Base-by-base conservation (phyloP, 2,329 filamentous ascomycete species). In the Neopestalotiopsis clavispora region DNA sequence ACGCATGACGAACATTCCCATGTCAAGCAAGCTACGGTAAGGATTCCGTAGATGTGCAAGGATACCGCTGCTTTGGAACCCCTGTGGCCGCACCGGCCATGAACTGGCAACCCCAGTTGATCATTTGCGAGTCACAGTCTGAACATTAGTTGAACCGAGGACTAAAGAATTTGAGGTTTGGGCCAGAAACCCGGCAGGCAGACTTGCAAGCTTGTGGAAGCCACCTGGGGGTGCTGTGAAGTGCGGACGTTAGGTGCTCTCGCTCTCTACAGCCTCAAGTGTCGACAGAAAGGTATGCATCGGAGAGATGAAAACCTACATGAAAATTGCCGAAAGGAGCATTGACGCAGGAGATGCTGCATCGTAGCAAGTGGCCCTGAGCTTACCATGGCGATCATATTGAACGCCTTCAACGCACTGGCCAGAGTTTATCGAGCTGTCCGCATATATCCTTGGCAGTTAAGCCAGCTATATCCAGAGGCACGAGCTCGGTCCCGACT, bases 31-130 rank as follows among this genome's bases (percentile, higher is more conserved):
- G 23, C 23, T 14, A 59, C 57, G 57, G 57, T 30, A 59, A 59
- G 57, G 57, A 34, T 59, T 34, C 57, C 57, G 57, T 59, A 59
- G 57, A 59, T 30, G 30, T 59, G 59, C 59, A 62, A 62, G 59
- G 59, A 40, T 34, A 38, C 59, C 59, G 59, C 32, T 42, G 59
- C 32, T 40, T n/a, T 17, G 30, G 23, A 4, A 62, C n/a, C 59
- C 59, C 59, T 62, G 59, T 23, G 30, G 13, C 32, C 10, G 28
- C 59, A 62, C n/a, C 17, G 34, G 34, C 59, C n/a, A 62, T 28
- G 30, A n/a, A 17, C n/a, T 38, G 32, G 30, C 14, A 52, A 42
- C 59, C 59, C 59, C n/a, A 17, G 59, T 40, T 62, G 23, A 17
- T 42, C 34, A 23, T 62, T 62, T 40, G n/a, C n/a, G 30, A 34